Conservation (phyloP, 106 monocot species). For the Dendrobium catenatum region DNA sequence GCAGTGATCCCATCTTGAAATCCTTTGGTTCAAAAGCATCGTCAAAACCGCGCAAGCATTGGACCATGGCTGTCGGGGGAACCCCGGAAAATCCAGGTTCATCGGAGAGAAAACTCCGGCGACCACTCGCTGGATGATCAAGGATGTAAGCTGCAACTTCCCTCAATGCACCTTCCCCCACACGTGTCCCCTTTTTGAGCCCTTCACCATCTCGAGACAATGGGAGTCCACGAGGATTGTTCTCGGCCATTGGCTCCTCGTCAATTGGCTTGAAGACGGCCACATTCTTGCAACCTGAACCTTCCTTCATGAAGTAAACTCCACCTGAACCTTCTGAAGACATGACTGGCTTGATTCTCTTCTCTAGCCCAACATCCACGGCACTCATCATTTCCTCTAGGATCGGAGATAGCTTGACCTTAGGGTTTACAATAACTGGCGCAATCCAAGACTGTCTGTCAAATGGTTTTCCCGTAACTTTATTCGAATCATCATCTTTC, state of each 20-base stretch:
- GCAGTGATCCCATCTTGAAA: constrained; percentile 53
- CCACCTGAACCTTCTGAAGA: constrained; percentile 57
- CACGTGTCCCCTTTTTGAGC: constrained; percentile 49
- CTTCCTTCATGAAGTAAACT: constrained; percentile 55
- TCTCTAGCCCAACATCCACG: constrained; percentile 30
- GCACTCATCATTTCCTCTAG: constrained; percentile 22
- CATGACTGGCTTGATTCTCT: constrained; percentile 30
- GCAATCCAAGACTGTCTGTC: constrained; percentile 11
- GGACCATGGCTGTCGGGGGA: constrained; percentile 39
- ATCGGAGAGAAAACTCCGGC: constrained; percentile 18
- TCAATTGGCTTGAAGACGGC: constrained; percentile 59
- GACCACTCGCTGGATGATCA: constrained; percentile 39
- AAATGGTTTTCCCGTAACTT: neutral
- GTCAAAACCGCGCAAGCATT: constrained; percentile 25
- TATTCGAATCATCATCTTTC: neutral
- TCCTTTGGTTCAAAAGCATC: neutral
- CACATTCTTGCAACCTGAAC: constrained; percentile 24
- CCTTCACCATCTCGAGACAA: constrained; percentile 49
- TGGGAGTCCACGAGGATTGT: constrained; percentile 61
- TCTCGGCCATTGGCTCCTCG: constrained; percentile 63
- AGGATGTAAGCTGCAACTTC: constrained; percentile 63
- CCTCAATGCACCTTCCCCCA: constrained; percentile 59
- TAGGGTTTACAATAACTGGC: constrained; percentile 39
- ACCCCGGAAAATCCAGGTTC: constrained; percentile 50
- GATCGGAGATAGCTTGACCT: constrained; percentile 20